A percentile compares a stretch with the other conserved stretches of the same genome.
These are phyloP conservation scores for Ophiocordyceps australis DNA, from an alignment of 2,329 filamentous ascomycete genomes.

Conservation along the genomic window DNA sequence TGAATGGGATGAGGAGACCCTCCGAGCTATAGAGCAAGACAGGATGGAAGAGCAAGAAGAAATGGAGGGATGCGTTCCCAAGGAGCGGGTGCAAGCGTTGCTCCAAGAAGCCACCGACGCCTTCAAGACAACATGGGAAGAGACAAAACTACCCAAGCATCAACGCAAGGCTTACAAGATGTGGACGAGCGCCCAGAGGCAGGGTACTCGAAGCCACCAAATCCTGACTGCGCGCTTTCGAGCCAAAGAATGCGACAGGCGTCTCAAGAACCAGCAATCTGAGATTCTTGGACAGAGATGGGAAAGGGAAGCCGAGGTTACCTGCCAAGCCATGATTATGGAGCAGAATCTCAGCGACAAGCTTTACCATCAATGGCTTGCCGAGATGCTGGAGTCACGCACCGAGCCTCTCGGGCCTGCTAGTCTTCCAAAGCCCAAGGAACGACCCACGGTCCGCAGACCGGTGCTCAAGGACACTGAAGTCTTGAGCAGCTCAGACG, in stretches of 20 bases:
- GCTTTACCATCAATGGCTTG: constrained; percentile 30
- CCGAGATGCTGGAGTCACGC: constrained; percentile 24
- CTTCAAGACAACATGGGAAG: constrained; percentile 36
- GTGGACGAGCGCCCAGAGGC: constrained; percentile 39
- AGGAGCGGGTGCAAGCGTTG: constrained; percentile 27
- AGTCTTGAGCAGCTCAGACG: constrained; percentile 29
- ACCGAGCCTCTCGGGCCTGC: constrained; percentile 17
- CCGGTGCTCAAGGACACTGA: constrained; percentile 23
- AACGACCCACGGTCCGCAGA: too few relatives aligned
- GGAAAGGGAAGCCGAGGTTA: constrained; percentile 30
- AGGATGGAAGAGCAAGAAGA: too few relatives aligned
- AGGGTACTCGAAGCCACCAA: constrained; percentile 14
- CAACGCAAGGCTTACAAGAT: constrained; percentile 36
- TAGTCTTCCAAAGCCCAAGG: constrained; percentile 6
- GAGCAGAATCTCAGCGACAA: constrained; percentile 47
- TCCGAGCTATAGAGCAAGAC: constrained; percentile 38
- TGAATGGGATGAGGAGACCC: constrained; percentile 33
- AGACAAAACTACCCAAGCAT: constrained; percentile 34
- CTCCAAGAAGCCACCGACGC: constrained; percentile 34
- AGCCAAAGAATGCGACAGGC: constrained; percentile 23
- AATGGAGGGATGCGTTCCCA: constrained; percentile 14
- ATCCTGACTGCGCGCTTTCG: constrained; percentile 23
- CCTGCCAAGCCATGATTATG: constrained; percentile 35
- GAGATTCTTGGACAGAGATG: constrained; percentile 36
- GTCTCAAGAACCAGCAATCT: constrained; percentile 34